Conservation (phyloP, 2,329 filamentous ascomycete species). For the Tolypocladium tropicale region DNA sequence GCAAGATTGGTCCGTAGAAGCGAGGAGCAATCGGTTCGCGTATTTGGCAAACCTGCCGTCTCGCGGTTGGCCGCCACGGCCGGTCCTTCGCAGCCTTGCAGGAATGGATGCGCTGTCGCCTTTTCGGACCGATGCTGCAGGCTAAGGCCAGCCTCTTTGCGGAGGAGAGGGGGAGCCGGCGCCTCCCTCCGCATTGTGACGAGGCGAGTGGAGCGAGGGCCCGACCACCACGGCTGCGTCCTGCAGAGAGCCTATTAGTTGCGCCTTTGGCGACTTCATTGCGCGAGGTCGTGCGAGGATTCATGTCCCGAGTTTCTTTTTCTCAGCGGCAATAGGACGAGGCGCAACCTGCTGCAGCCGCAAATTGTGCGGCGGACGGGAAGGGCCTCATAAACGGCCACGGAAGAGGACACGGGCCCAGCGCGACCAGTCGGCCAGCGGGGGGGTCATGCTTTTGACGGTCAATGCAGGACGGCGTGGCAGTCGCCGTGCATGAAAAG, state of each 20-base stretch:
- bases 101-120: neutral
- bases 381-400: neutral
- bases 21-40: neutral
- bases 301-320: neutral
- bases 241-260: too few species aligned
- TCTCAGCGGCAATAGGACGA: neutral
- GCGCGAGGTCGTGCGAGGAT: too few species aligned
- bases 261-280: too few species aligned
- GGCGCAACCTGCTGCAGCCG: neutral
- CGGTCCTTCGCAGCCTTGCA: conserved; percentile 5
- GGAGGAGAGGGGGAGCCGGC: neutral
- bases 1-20: neutral
- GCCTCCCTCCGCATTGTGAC: neutral
- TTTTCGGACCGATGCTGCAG: conserved; percentile 5
- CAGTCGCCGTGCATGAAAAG: neutral
- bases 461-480: neutral
- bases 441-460: too few species aligned
- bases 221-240: neutral
- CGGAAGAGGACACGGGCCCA: neutral
- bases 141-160: conserved; percentile 1
- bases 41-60: neutral
- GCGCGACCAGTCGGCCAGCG: neutral
- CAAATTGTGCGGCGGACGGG: neutral
- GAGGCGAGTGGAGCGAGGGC: neutral
- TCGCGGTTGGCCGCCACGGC: too few species aligned